Base-by-base conservation (phyloP, 805 yeast species). In the Yarrowia keelungensis region DNA sequence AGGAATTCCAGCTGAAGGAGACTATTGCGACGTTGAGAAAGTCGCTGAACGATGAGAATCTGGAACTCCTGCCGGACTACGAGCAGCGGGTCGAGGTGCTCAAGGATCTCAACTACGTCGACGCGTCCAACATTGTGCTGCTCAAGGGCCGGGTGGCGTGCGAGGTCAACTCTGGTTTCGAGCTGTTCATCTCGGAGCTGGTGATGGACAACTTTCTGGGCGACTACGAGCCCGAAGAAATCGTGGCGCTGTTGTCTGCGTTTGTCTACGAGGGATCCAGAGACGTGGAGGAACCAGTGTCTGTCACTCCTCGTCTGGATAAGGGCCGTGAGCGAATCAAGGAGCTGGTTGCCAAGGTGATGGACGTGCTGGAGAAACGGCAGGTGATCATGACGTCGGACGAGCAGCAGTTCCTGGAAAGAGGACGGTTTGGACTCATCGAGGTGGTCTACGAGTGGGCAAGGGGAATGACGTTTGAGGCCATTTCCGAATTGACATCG, bases 391-490 rank as follows among this genome's bases (percentile, higher is more conserved):
- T 92, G 72, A 90, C 97, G 0, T 82, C 88, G 11, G 98, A 93
- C 67, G 98, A 94, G 73, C 89, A 88, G 62, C 90, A 89, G 70
- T 95, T 94, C 74, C 79, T 89, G 72, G 96, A 91, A 69, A 85
- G 89, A 71, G 89, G 91, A 74, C 82, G 98, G 72, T 95, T 95
- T 78, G 97, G 94, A 0, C 82, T 95, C 74, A 90, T 92, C 79
- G 94, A 92, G 76, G 97, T 92, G 12, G 97, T 94, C 5, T 95
- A 94, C 77, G 98, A 95, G 79, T 95, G 99, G 99, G 97, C 98
- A 0, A 84, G 96, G 72, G 99, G 99, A 1, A 84, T 89, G 83
- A 84, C 96, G 0, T 95, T 95, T 81, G 89, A 89, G 72, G 96
- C 92, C 69, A 94, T 95, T 72, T 95, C 93, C 89, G 89, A 86